Percentiles rank a stretch among this genome's conserved stretches.
These are phyloP conservation scores for Crataegus laevigata DNA, from an alignment of 306 rosid species.

Conservation along the genomic window DNA sequence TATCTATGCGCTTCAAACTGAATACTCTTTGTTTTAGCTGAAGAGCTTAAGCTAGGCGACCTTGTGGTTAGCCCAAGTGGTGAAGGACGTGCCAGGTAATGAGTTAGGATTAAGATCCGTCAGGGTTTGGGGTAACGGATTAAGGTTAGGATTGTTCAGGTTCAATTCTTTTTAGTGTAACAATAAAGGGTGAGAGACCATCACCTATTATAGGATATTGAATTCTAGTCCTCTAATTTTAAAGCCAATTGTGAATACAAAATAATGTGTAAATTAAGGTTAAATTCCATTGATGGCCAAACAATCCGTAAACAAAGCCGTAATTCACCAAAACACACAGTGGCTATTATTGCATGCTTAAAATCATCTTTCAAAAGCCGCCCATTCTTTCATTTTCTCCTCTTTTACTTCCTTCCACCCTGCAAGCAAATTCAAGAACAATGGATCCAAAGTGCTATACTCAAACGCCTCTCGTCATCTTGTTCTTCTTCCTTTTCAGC, in stretches of 20 bases:
- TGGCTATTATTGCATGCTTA: background rate
- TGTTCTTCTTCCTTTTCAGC: constrained; percentile 9
- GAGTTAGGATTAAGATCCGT: background rate
- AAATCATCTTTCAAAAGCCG: background rate
- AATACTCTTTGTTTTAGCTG: background rate
- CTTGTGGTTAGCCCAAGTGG: too few species aligned
- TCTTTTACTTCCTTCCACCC: background rate
- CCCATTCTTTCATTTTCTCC: background rate
- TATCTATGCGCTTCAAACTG: too few species aligned
- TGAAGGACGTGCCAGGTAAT: background rate
- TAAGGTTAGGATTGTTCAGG: too few species aligned
- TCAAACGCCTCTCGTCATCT: background rate
- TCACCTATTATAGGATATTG: background rate
- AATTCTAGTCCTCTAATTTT: background rate
- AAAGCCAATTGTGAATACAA: background rate
- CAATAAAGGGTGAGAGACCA: background rate
- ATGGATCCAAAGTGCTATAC: background rate
- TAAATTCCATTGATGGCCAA: background rate
- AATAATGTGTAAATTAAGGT: background rate
- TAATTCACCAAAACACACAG: background rate
- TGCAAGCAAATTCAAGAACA: background rate
- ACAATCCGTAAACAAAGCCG: background rate
- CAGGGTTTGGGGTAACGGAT: background rate
- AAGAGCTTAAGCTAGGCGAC: background rate
- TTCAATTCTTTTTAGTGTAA: too few species aligned